Base-by-base conservation (phyloP, 441 rosid species). In the Pelargonium cotyledonis region DNA sequence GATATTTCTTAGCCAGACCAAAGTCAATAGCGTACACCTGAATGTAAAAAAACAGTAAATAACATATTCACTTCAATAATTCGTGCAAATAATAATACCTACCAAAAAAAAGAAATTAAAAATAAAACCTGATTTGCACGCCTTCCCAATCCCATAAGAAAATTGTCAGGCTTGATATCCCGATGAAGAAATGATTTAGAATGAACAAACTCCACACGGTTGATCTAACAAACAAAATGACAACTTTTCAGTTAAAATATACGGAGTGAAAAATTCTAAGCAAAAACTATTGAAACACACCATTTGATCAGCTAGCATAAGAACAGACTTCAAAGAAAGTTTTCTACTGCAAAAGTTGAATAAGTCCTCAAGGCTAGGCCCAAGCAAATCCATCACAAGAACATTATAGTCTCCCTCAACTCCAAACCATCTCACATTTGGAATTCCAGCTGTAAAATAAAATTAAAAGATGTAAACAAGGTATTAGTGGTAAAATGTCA, bases 131-230 rank as follows among this genome's bases (percentile, higher is more conserved):
- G 97, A 75, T 89, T 95, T 16, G 98, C 98, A n/a, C 97, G 98
- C 78, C 95, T 86, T 74, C 97, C 99, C 73, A 95, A 80, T 14
- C 99, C 99, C 98, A 92, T 95, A 26, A 95, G 95, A 66, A 95
- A 95, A 78, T 95, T 95, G 78, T 95, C 99, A 3, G 99, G 98
- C 79, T 95, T 95, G 80, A 92, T 88, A 84, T 95, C 99, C 71
- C 99, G 93, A 81, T 95, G 98, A 29, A 92, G 92, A 80, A 90
- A 92, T 67, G 99, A 92, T 77, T 90, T 95, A 0, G 99, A 89
- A 79, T 92, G 98, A 75, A 89, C 86, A 77, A 68, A 88, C 78
- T 95, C 99, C 66, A 92, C 93, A 68, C 99, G 90, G 73, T 92
- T 92, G 71, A 95, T 90, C 99, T 95, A 81, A 67, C 14, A 84